These are phyloP conservation scores for Globisporangium cystogenes DNA, from an alignment of 352 stramenopile genomes.

Conservation along the genomic window DNA sequence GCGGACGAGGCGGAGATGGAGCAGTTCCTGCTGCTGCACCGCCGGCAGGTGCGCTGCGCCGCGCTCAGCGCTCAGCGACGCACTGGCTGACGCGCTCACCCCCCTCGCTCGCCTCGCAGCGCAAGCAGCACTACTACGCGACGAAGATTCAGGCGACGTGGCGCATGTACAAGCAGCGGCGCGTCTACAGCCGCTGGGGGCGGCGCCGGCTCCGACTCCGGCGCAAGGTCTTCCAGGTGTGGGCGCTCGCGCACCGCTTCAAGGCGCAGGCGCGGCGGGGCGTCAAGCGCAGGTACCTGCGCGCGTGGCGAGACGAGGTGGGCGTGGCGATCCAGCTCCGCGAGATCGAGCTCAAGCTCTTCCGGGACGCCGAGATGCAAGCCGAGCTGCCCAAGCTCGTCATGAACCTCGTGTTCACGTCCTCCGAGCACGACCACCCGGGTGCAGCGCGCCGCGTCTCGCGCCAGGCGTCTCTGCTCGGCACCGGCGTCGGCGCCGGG, in stretches of 20 bases:
- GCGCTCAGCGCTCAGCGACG: not conserved
- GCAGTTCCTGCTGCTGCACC: conserved; percentile 21
- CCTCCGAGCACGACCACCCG: conserved; percentile 7
- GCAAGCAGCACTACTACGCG: conserved; percentile 21
- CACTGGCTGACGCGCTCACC: not conserved
- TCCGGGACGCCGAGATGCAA: conserved; percentile 46
- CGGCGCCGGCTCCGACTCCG: conserved; percentile 20
- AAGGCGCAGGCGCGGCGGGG: conserved; percentile 24
- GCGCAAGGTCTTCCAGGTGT: conserved; percentile 39
- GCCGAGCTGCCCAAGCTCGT: conserved; percentile 45
- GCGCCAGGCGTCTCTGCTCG: not conserved
- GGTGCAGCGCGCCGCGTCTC: not conserved
- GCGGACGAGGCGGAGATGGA: conserved; percentile 20
- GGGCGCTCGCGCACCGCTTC: conserved; percentile 38
- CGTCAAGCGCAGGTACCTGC: conserved; percentile 31
- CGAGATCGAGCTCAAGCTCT: conserved; percentile 56
- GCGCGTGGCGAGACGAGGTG: conserved; percentile 43
- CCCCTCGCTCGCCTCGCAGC: conserved; percentile 2
- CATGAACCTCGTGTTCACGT: conserved; percentile 72
- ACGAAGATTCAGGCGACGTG: conserved; percentile 45
- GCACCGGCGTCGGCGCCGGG: not conserved
- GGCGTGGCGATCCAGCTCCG: conserved; percentile 36
- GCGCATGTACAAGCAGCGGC: conserved; percentile 38
- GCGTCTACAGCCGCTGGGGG: conserved; percentile 42
- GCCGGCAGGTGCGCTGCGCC: conserved; percentile 19